These are phyloP conservation scores for Entomortierella lignicola DNA, from an alignment of 192 early-diverging fungal genomes.

Conservation along the genomic window DNA sequence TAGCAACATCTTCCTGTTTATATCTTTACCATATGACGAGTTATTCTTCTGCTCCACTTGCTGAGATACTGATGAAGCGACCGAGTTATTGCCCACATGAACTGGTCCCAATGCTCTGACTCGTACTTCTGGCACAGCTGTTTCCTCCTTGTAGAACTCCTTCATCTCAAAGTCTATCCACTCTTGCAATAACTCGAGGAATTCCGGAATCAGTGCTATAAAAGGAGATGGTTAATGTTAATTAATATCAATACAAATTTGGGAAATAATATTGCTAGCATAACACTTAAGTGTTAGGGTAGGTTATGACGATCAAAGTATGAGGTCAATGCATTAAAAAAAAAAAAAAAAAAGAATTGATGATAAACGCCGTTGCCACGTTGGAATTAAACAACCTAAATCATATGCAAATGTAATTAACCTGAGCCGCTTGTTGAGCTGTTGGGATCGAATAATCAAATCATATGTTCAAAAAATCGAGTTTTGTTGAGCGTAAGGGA, in stretches of 20 bases:
- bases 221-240: not conserved
- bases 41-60: no score
- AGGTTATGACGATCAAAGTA: no score
- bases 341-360: not conserved
- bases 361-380: not conserved
- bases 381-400: not conserved
- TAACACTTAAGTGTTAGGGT: no score
- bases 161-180: slow-evolving; percentile 14
- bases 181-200: slow-evolving; percentile 25
- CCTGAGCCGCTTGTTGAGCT: no score
- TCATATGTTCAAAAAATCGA: no score
- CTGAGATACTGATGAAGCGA: slow-evolving; percentile 10
- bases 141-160: slow-evolving; percentile 44
- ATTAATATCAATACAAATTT: no score
- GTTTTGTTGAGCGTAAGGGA: no score
- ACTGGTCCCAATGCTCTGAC: slow-evolving; percentile 26
- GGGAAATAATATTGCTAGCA: no score
- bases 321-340: not conserved
- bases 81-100: not conserved
- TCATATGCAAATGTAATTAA: slow-evolving; percentile 5
- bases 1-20: slow-evolving; percentile 8
- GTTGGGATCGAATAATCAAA: no score
- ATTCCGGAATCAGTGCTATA: slow-evolving; percentile 20
- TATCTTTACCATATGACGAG: no score
- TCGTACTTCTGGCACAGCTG: slow-evolving; percentile 8